Conservation (phyloP, 2,329 filamentous ascomycete species). For the Fusarium albosuccineum region DNA sequence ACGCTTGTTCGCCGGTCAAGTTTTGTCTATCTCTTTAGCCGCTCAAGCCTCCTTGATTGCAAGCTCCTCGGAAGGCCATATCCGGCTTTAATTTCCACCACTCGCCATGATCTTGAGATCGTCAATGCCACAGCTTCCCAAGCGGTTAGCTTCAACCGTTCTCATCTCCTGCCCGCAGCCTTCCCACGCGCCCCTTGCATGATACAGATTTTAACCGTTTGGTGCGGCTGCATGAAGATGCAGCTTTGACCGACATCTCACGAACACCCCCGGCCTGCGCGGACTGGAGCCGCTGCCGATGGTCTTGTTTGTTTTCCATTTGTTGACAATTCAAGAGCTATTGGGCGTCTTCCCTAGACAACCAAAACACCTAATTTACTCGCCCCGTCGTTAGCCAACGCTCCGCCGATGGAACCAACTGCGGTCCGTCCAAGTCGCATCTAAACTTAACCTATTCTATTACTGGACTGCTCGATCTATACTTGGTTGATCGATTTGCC, state of each 20-base stretch:
- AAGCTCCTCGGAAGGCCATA: conserved; percentile 22
- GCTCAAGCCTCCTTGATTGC: conserved; percentile 9
- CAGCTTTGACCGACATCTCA: conserved; percentile 10
- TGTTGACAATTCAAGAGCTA: not conserved
- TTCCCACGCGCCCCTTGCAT: conserved; percentile 13
- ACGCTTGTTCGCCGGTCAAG: conserved; percentile 14
- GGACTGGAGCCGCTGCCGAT: not conserved
- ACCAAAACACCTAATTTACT: conserved; percentile 15
- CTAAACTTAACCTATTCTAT: conserved; percentile 7
- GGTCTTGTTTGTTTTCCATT: not conserved
- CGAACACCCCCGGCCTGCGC: not conserved
- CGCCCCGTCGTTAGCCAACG: conserved; percentile 13
- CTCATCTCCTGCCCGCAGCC: conserved; percentile 10
- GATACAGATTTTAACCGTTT: not conserved
- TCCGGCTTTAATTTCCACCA: conserved; percentile 45
- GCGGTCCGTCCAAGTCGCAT: conserved; percentile 9
- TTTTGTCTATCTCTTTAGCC: conserved; percentile 12
- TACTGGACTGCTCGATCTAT: conserved; percentile 16
- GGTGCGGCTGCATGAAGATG: not conserved
- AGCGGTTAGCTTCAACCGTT: conserved; percentile 4
- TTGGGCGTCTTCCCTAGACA: conserved; percentile 12
- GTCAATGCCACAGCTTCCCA: conserved; percentile 14
- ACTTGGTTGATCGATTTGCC: conserved; percentile 23
- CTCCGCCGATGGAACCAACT: conserved; percentile 13
- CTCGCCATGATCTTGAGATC: conserved; percentile 30